These are phyloP conservation scores for Saccharum spontaneum DNA, from an alignment of 176 grass and related monocot genomes.

Conservation along the genomic window DNA sequence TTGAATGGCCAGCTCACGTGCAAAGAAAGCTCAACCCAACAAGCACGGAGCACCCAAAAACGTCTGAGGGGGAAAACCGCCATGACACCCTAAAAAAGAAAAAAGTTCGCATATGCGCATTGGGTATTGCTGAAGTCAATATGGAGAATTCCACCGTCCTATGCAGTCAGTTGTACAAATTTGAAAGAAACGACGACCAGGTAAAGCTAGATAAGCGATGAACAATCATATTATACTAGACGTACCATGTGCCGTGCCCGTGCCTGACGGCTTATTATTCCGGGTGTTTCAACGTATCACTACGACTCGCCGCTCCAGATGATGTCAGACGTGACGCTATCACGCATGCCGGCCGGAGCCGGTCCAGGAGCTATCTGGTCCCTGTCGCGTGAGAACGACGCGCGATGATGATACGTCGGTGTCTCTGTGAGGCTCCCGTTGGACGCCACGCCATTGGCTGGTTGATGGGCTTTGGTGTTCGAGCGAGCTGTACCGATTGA, in stretches of 20 bases:
- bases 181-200: background rate
- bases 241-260: background rate
- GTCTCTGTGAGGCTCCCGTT: too few relatives aligned
- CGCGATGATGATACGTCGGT: background rate
- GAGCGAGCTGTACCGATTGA: background rate
- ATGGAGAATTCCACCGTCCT: background rate
- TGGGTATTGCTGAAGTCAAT: background rate
- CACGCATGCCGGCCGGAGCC: too few relatives aligned
- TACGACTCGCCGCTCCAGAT: background rate
- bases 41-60: background rate
- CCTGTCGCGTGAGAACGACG: background rate
- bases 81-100: background rate
- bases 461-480: too few relatives aligned
- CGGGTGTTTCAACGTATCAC: slow-evolving; percentile 38
- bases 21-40: background rate
- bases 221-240: too few relatives aligned
- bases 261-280: slow-evolving; percentile 1
- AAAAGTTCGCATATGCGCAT: too few relatives aligned
- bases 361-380: too few relatives aligned
- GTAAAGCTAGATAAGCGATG: background rate
- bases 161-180: background rate
- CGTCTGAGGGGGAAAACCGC: background rate
- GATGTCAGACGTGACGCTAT: slow-evolving; percentile 21
- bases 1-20: background rate
- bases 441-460: too few relatives aligned